Evolutionary conservation across 345 rosid genomes (phyloP), one percentile per base, ranked within the genome.

Genomic region (Salix viminalis): DNA sequence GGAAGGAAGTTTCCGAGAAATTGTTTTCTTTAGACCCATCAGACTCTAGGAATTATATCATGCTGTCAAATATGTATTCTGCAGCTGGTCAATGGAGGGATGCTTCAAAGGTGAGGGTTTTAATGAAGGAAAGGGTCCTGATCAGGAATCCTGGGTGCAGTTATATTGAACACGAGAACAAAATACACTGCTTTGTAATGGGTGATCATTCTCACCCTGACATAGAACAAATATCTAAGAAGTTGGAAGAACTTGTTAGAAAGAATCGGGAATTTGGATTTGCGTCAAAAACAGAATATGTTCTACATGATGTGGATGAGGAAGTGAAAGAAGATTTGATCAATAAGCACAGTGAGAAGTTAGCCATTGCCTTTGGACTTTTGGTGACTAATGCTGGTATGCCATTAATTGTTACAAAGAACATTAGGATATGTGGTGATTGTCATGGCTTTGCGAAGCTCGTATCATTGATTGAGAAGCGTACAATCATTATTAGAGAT

Each of bases 281-380:
- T 64, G 73, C 32, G 32, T 70, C 92, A 34, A 85, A 77, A 77
- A 89, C 92, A 67, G 97, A 90, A 86, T 84, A 83, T 30, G 91
- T 90, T 28, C 85, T 90, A 42, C 97, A 92, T 73, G 88, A 92
- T 83, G 90, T 92, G 26, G 89, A 82, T 41, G 94, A 89, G 73
- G 90, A 89, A 50, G 85, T 88, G 78, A 90, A 88, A 79, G 87
- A 82, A 83, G 90, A 88, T 69, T 82, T 86, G 85, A 84, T 90
- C 74, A 88, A 84, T 69, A 80, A 88, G 74, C 97, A 90, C 39
- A 87, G 90, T 32, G 94, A 92, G 84, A 92, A 92, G 86, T 70
- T 89, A 78, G 97, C 94, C 70, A 88, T 92, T 71, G 90, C 90
- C 65, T 90, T 86, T 81, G 94, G 97, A 42, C 86, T 90, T 60